Conservation (phyloP, 2,329 filamentous ascomycete species). For the Calonectria honghensis region DNA sequence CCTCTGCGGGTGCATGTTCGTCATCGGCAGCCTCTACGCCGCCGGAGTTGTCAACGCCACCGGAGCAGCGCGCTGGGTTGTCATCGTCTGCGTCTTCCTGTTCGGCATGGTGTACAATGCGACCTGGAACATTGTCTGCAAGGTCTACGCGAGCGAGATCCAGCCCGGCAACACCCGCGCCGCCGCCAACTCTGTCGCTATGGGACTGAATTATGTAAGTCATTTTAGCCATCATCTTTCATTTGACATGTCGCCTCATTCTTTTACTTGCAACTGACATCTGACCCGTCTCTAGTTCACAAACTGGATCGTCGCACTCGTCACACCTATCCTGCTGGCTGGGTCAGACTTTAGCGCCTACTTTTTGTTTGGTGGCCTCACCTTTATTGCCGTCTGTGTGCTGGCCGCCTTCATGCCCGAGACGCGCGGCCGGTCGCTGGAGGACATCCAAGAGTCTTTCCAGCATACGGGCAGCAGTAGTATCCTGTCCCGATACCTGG, state of each 20-base stretch:
- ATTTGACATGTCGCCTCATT: neutral
- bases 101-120: neutral
- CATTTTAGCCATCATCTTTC: neutral
- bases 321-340: constrained; percentile 61
- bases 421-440: constrained; percentile 56
- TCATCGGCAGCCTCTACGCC: constrained; percentile 73
- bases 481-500: neutral
- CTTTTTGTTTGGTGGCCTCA: constrained; percentile 63
- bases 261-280: constrained; percentile 50
- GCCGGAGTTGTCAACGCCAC: constrained; percentile 51
- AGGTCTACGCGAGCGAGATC: neutral
- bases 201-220: constrained; percentile 9
- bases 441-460: constrained; percentile 13
- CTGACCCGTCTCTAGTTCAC: constrained; percentile 60
- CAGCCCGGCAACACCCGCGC: constrained; percentile 4
- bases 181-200: neutral
- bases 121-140: neutral
- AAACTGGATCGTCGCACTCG: constrained; percentile 65
- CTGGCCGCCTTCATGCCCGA: constrained; percentile 62
- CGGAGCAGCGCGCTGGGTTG: neutral
- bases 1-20: constrained; percentile 70
- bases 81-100: neutral
- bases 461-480: neutral
- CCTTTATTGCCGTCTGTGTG: constrained; percentile 58
- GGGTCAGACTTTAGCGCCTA: constrained; percentile 63